These are phyloP conservation scores for Barnettozyma botsteinii DNA, from an alignment of 805 yeast species.

Conservation along the genomic window DNA sequence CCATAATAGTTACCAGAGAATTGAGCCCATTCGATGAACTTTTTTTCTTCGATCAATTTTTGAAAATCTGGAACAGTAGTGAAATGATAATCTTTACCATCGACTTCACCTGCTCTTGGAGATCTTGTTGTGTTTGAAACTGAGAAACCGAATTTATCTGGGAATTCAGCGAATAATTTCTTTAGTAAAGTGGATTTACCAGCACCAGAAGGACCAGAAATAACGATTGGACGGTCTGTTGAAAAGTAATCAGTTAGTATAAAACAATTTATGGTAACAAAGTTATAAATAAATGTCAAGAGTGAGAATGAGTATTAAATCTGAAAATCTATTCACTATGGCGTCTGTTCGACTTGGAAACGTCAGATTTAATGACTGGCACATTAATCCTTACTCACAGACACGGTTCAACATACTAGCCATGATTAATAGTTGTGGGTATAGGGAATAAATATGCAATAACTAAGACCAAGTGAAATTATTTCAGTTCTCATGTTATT, in stretches of 20 bases:
- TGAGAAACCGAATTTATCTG: slow-evolving; percentile 87
- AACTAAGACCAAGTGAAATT: too few relatives aligned
- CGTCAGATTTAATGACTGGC: too few relatives aligned
- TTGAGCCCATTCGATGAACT: slow-evolving; percentile 96
- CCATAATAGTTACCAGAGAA: slow-evolving; percentile 98
- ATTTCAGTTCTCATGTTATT: background rate
- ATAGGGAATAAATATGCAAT: background rate
- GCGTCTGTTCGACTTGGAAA: too few relatives aligned
- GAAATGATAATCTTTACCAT: slow-evolving; percentile 89
- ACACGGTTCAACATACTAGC: slow-evolving; percentile 18
- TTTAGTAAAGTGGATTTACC: slow-evolving; percentile 94
- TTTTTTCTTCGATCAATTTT: slow-evolving; percentile 61
- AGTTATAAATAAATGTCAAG: too few relatives aligned
- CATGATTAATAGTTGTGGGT: slow-evolving; percentile 7
- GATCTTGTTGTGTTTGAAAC: slow-evolving; percentile 88
- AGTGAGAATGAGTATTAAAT: too few relatives aligned
- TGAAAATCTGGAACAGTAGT: slow-evolving; percentile 75
- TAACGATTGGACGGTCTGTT: slow-evolving; percentile 78
- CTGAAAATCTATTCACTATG: background rate
- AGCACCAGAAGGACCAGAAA: slow-evolving; percentile 94
- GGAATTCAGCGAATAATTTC: slow-evolving; percentile 84
- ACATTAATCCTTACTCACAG: too few relatives aligned
- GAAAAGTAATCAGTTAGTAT: background rate
- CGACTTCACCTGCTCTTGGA: slow-evolving; percentile 87
- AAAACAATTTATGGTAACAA: too few relatives aligned